Evolutionary conservation across 2,329 filamentous ascomycete species (phyloP).

Genomic region (Paecilomyces dactylethromorphus): DNA sequence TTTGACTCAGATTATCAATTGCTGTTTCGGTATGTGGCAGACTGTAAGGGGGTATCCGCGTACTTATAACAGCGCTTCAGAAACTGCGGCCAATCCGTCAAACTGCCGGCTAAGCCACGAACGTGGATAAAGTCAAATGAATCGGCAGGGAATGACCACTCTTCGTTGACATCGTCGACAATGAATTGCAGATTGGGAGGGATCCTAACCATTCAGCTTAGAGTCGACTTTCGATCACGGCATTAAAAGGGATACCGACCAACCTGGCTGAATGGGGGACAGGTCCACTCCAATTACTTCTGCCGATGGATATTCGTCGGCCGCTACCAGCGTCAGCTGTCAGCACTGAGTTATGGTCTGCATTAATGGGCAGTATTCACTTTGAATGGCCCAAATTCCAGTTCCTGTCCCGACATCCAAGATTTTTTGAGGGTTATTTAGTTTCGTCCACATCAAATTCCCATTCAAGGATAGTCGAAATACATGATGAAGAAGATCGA

Average conservation of each 20-base stretch:
- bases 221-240: not conserved
- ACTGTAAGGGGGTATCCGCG: not conserved
- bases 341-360: not conserved
- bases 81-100: constrained; percentile 16
- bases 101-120: constrained; percentile 13
- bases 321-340: constrained; percentile 8
- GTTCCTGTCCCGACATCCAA: constrained; percentile 9
- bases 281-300: constrained; percentile 43
- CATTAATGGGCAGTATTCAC: not conserved
- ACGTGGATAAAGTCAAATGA: constrained; percentile 25
- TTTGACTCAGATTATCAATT: not conserved
- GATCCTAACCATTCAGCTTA: constrained; percentile 9
- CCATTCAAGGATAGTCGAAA: constrained; percentile 1
- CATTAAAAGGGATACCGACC: constrained; percentile 8
- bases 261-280: constrained; percentile 43
- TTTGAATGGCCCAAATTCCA: constrained; percentile 7
- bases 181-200: constrained; percentile 25
- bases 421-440: constrained; percentile 4
- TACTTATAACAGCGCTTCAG: constrained; percentile 14
- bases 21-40: not conserved
- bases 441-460: not conserved
- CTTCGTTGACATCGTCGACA: constrained; percentile 20
- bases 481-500: constrained; percentile 1
- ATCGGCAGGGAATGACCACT: constrained; percentile 16
- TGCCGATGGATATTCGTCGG: constrained; percentile 30